Base-by-base conservation (phyloP, 805 yeast species). In the Debaryomyces hansenii region DNA sequence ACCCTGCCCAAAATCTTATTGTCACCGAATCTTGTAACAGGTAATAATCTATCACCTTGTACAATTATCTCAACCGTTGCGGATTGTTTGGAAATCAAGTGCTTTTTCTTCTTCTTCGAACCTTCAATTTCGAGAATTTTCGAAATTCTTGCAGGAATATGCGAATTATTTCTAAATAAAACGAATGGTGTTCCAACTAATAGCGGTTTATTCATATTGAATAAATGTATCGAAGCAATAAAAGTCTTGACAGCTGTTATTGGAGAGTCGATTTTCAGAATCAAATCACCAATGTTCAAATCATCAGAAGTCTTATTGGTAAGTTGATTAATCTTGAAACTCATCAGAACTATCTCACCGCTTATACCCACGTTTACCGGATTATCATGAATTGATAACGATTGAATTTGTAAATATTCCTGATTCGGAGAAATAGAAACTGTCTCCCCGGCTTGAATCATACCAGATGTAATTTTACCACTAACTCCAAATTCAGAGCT, bases 101-200 rank as follows among this genome's bases (percentile, higher is more conserved):
- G 91, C 58, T 66, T 70, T 45, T 80, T 74, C 47, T 83, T 81
- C 52, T 68, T 74, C 41, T 54, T 57, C 5, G 54, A 48, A 16
- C 64, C 62, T 5, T 54, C 56, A 12, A 64, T 53, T 28, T 51
- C 59, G 12, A 68, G 42, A 54, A 83, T 74, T 49, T 77, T 77
- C 37, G 73, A 58, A 16, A 90, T 68, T 51, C 83, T 78, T 4
- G 90, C 90, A 1, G 94, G 88, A 36, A 81, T 79, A 37, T 84
- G 82, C 20, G 82, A 75, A 47, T 88, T 83, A 51, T 91, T 90
- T 49, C 91, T 77, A 66, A 90, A 90, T 43, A 89, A 63, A 35
- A 89, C 79, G 52, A 90, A 76, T 35, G 91, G 85, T 0, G 95
- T 77, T 6, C 97, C 97, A 11, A 85, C 83, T 35, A 90, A 67